Conservation (phyloP, 2,329 filamentous ascomycete genomes). For the Beauveria varroae region DNA sequence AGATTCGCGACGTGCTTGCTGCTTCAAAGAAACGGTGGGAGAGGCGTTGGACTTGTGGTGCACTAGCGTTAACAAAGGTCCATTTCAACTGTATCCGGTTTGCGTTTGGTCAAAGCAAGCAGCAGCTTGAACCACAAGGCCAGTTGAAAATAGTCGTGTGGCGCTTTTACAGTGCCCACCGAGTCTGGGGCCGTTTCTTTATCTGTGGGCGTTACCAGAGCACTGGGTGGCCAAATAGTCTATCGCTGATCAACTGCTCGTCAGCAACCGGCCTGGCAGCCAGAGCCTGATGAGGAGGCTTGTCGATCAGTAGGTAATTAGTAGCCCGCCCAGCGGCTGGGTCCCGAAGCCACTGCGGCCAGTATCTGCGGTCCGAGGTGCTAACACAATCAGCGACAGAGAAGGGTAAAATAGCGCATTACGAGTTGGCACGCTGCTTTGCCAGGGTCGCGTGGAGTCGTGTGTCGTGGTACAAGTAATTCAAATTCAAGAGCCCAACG, state of each 20-base stretch:
- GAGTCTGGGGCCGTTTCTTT: background rate
- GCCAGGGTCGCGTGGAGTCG: background rate
- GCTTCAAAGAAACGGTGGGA: too few relatives aligned
- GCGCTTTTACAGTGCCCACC: background rate
- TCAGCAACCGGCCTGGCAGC: background rate
- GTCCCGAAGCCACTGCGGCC: slow-evolving; percentile 6
- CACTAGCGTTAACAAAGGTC: too few relatives aligned
- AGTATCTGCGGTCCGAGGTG: background rate
- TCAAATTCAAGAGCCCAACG: background rate
- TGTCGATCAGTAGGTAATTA: background rate
- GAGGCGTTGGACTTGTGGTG: too few relatives aligned
- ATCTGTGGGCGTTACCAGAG: background rate
- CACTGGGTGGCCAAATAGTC: background rate
- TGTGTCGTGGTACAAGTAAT: background rate
- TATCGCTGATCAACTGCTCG: too few relatives aligned
- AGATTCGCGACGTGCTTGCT: too few relatives aligned
- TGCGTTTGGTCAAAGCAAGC: background rate
- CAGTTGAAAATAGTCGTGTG: slow-evolving; percentile 1
- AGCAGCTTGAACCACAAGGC: background rate
- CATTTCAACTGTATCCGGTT: too few relatives aligned
- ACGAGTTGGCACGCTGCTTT: too few relatives aligned
- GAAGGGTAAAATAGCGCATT: background rate
- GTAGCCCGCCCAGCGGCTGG: background rate
- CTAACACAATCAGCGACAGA: background rate
- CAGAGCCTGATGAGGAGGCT: background rate